Evolutionary conservation across 2,329 filamentous ascomycete genomes (phyloP), one percentile per base, ranked within the genome.

Genomic region (Fusarium protoensiforme): DNA sequence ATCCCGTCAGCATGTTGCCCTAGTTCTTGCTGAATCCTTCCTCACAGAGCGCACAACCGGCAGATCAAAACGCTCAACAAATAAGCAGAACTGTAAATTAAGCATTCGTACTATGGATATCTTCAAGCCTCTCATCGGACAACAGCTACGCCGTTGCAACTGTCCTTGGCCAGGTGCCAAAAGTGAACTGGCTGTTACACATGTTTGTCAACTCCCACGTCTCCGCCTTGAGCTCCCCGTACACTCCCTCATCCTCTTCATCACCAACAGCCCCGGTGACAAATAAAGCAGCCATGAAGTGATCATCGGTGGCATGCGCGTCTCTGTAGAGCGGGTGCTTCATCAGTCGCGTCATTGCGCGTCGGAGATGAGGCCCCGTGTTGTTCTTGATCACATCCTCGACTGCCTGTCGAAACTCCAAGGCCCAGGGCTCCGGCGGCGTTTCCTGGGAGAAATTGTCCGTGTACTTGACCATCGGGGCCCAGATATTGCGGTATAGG

Each of bases 231-330:
- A 90, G 75, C 66, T 81, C 78, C 0, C 83, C 86, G 38, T 80
- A 71, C 14, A 80, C 76, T 0, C 81, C 83, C 63, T 83, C 79
- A 78, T 89, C 87, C 27, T 86, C 85, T 61, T 80, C 75, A 35
- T 85, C 85, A 0, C 2, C 90, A 86, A 33, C 83, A 83, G 4
- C 87, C 83, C 91, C 91, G 0, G 90, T 89, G 0, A 91, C 87
- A 80, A 93, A 93, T 75, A 90, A 83, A 4, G 88, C 85, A 1
- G 90, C 83, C 88, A 93, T 92, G 72, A 91, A 93, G 77, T 93
- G 91, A 78, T 93, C 92, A 76, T 93, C 91, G 0, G 91, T 93
- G 1, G 85, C 91, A 81, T 93, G 91, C 0, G 92, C 91, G 74
- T 92, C 91, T 18, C 91, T 82, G 75, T 87, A 93, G 54, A 85